These are phyloP conservation scores for Micractinium sp. DNA, from an alignment of 139 green algal genomes.

Conservation along the genomic window DNA sequence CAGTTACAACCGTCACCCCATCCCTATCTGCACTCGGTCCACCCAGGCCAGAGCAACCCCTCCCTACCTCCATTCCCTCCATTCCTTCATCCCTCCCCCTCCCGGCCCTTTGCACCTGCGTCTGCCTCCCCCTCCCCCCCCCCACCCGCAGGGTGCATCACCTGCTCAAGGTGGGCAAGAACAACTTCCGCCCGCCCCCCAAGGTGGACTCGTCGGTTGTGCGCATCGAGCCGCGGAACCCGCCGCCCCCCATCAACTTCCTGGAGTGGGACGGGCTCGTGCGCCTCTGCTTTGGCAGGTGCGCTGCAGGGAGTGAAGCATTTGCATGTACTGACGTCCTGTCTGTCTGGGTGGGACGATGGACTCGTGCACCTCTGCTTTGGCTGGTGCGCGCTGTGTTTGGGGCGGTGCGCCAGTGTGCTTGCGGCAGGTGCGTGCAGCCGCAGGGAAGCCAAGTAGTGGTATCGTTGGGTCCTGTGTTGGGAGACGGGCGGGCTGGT, in stretches of 20 bases:
- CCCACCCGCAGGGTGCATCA: slow-evolving; percentile 38
- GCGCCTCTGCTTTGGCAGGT: slow-evolving; percentile 84
- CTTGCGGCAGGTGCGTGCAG: too few relatives aligned
- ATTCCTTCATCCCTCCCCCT: not conserved
- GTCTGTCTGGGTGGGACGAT: not conserved
- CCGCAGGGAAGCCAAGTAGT: too few relatives aligned
- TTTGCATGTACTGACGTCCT: not conserved
- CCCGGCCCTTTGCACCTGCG: not conserved
- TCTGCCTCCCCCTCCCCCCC: not conserved
- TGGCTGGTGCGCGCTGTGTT: too few relatives aligned
- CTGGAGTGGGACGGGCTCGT: slow-evolving; percentile 97
- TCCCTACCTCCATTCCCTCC: not conserved
- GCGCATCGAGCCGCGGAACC: slow-evolving; percentile 96
- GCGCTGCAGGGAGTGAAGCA: not conserved
- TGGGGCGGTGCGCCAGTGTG: too few relatives aligned
- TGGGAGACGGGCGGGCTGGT: too few relatives aligned
- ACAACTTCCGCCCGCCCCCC: slow-evolving; percentile 96
- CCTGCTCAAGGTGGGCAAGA: slow-evolving; percentile 85
- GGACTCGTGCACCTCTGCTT: too few relatives aligned
- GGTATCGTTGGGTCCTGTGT: too few relatives aligned
- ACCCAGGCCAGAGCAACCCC: too few relatives aligned
- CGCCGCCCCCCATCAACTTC: slow-evolving; percentile 95
- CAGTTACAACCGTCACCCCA: too few relatives aligned
- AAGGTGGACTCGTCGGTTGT: slow-evolving; percentile 98
- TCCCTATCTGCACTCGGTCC: too few relatives aligned